Percentiles rank a stretch among this genome's conserved stretches.
phyloP scores from a whole-genome alignment of 257 asterid genomes.

The Solanum pennellii region DNA sequence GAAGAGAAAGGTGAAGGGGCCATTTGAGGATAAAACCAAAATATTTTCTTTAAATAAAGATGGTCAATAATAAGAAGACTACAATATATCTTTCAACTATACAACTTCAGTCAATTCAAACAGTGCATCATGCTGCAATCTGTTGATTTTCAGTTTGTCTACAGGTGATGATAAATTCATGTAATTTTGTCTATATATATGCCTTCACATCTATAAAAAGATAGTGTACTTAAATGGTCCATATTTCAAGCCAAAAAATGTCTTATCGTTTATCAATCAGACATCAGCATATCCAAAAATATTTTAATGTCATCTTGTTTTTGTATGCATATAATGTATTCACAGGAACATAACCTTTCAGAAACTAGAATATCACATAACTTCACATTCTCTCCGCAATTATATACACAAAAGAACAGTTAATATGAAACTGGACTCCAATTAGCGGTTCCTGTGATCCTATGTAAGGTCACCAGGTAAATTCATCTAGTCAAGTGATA shows the following conservation, averaged over 20 bases:
- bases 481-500: not conserved
- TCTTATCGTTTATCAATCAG: not conserved
- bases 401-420: not conserved
- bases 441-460: not conserved
- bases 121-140: not conserved
- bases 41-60: not conserved
- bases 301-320: not conserved
- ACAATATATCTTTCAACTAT: not conserved
- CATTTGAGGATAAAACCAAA: not conserved
- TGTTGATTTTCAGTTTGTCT: not conserved
- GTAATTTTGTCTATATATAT: not conserved
- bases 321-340: too few species aligned
- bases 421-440: not conserved
- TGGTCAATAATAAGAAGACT: not conserved
- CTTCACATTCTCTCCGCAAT: not conserved
- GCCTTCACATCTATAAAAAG: not conserved
- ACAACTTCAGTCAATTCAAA: not conserved
- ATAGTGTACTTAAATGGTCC: not conserved
- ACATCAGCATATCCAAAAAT: not conserved
- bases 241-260: not conserved
- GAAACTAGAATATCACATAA: not conserved
- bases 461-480: not conserved
- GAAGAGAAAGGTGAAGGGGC: not conserved
- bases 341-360: not conserved
- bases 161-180: not conserved